Conservation (phyloP, 257 asterid species). For the Perilla frutescens region DNA sequence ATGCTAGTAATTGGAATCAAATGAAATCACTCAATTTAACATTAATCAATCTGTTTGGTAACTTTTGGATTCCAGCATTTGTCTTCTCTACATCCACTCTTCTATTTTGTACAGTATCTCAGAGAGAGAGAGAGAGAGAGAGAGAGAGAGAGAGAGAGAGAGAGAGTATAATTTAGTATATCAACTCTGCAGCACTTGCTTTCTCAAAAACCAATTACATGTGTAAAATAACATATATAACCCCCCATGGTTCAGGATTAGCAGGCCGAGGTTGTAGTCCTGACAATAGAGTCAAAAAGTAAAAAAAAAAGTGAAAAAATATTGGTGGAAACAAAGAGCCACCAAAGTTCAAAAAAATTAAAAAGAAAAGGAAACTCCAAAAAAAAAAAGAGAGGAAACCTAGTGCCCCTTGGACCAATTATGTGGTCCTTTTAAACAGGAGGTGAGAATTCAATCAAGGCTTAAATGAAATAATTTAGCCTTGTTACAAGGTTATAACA, state of each 20-base stretch:
- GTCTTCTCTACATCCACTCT: slow-evolving; percentile 34
- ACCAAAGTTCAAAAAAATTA: slow-evolving; percentile 13
- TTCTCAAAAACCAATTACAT: slow-evolving; percentile 47
- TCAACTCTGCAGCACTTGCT: slow-evolving; percentile 73
- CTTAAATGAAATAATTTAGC: slow-evolving; percentile 32
- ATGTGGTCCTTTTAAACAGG: not conserved
- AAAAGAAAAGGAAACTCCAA: not conserved
- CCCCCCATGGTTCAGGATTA: slow-evolving; percentile 42
- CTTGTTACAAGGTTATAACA: slow-evolving; percentile 24
- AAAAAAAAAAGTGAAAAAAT: slow-evolving; percentile 23
- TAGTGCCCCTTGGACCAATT: slow-evolving; percentile 43
- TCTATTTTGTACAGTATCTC: slow-evolving; percentile 27
- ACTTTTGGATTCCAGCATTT: slow-evolving; percentile 33
- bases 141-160: slow-evolving; percentile 25
- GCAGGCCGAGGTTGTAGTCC: slow-evolving; percentile 74
- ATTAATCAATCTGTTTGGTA: slow-evolving; percentile 28
- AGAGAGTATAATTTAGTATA: slow-evolving; percentile 18
- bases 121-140: not conserved
- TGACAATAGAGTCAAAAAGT: slow-evolving; percentile 46
- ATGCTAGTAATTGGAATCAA: slow-evolving; percentile 21
- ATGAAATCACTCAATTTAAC: slow-evolving; percentile 10
- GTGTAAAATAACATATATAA: slow-evolving; percentile 26
- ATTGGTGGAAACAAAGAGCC: slow-evolving; percentile 32
- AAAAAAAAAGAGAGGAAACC: slow-evolving; percentile 32
- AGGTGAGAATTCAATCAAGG: slow-evolving; percentile 27